Evolutionary conservation across 1,284 basidiomycete genomes (phyloP), one percentile per base, ranked within the genome.

Genomic region (Austropuccinia psidii): DNA sequence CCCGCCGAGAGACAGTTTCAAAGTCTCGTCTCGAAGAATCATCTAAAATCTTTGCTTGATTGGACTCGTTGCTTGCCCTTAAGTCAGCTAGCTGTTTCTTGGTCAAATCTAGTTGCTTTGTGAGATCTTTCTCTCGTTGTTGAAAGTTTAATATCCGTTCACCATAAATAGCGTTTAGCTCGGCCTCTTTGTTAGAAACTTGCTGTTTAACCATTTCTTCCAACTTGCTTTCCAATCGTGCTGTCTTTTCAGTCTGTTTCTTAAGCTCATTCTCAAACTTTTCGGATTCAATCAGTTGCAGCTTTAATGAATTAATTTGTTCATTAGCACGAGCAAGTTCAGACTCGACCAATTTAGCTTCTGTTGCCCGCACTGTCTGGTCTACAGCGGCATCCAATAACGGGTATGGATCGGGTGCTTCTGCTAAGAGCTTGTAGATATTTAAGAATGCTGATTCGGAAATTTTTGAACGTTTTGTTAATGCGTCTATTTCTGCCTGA

Each of bases 391-490:
- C 90, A 79, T 98, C 94, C 17, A 98, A 87, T 5, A 98, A 84
- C 4, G 95, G 95, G 79, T 93, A 96, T 19, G 95, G 96, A 81
- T 98, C 95, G 0, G 94, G 93, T 6, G 91, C 93, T 79, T 95
- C 92, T 0, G 91, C 90, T 3, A 98, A 82, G 24, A 94, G 87
- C 81, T 96, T 96, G 85, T 96, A 96, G 15, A 94, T 88, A 77
- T 89, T 90, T 37, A 97, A 84, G 81, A 99, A 96, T 0, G 93
- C 90, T 78, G 90, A 94, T 83, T 98, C 95, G 1, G 93, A 89
- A 19, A 86, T 82, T 80, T 96, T 97, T 37, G 89, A 90, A 7
- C 95, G 88, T 76, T 91, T 91, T 0, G 93, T 98, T 75, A 98
- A 86, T 77, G 84, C 89, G 83, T 99, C 95, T 75, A 99, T 98